Evolutionary conservation across 139 green algal species (phyloP), one percentile per base, ranked within the genome.

Genomic region (Limnomonas spitsbergensis): DNA sequence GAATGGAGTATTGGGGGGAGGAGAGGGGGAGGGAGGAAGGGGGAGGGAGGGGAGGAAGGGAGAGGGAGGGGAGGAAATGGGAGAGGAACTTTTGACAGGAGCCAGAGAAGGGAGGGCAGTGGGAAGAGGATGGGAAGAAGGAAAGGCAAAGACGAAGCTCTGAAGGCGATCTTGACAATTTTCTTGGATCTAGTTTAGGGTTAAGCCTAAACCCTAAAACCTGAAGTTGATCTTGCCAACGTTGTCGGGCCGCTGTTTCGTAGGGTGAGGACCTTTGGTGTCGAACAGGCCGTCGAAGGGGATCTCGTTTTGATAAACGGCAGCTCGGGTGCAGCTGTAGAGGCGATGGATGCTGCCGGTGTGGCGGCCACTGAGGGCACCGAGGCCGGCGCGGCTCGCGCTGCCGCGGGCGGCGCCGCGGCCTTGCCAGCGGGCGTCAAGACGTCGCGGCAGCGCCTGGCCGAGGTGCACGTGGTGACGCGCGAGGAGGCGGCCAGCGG

Each of bases 381-480:
- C 47, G 14, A 14, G 20, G 20, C 47, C 47, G 20, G 14, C 14
- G 14, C 47, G 20, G 47, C 14, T 61, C 14, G 20, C 20, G 47
- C 47, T 61, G 47, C 14, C 20, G 14, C 47, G 14, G 47, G 47
- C 47, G 20, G 14, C 47, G 20, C 20, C 20, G 47, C 47, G 20
- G 47, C 47, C 14, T 14, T 61, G 47, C 14, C 47, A 29, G 47
- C 47, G 20, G 14, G 47, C 47, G 47, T 61, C 20, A 20, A 61
- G 47, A 61, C 47, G 14, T 61, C 74, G 2, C 52, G 76, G 1
- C n/a, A 27, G 2, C 84, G 83, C 32, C 84, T 89, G 31, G 77
- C 69, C 1, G 71, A 73, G 26, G 88, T 93, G 68, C 86, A 91
- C 29, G 73, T 91, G 4, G 92, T 98, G n/a, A 97, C 86, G 0